Evolutionary conservation across 345 rosid species (phyloP).

Genomic region (Gossypium thurberi): DNA sequence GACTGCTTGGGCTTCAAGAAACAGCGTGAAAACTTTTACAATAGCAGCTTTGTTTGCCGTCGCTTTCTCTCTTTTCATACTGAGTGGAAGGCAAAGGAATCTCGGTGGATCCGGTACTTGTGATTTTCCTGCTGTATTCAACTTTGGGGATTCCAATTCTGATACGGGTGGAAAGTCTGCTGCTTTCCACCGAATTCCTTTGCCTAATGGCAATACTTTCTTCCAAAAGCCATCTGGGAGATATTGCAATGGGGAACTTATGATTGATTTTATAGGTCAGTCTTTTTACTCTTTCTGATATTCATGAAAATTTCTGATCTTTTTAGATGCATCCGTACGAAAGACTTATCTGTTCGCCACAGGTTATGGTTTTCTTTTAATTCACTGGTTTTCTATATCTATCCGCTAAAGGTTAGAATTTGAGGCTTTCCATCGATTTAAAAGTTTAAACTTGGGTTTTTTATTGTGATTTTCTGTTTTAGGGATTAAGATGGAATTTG

Average conservation of each 20-base stretch:
- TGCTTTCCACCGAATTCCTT: slow-evolving; percentile 51
- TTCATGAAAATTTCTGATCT: neutral
- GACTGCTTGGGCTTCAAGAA: slow-evolving; percentile 1
- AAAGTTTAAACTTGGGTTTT: neutral
- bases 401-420: neutral
- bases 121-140: slow-evolving; percentile 15
- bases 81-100: neutral
- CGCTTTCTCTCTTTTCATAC: slow-evolving; percentile 11
- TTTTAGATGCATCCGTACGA: neutral
- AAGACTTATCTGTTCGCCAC: neutral
- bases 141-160: slow-evolving; percentile 20
- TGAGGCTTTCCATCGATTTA: neutral
- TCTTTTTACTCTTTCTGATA: neutral
- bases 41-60: neutral
- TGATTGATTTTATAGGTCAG: slow-evolving; percentile 14
- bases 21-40: neutral
- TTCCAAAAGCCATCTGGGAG: slow-evolving; percentile 14
- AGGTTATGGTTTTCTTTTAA: neutral
- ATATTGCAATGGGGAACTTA: slow-evolving; percentile 9
- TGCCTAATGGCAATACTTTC: slow-evolving; percentile 28
- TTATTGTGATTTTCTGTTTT: neutral
- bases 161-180: slow-evolving; percentile 16
- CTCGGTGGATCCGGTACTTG: slow-evolving; percentile 1
- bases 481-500: neutral
- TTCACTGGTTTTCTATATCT: neutral